Base-by-base conservation (phyloP, 208 protist species). In the Crithidia sp. region DNA sequence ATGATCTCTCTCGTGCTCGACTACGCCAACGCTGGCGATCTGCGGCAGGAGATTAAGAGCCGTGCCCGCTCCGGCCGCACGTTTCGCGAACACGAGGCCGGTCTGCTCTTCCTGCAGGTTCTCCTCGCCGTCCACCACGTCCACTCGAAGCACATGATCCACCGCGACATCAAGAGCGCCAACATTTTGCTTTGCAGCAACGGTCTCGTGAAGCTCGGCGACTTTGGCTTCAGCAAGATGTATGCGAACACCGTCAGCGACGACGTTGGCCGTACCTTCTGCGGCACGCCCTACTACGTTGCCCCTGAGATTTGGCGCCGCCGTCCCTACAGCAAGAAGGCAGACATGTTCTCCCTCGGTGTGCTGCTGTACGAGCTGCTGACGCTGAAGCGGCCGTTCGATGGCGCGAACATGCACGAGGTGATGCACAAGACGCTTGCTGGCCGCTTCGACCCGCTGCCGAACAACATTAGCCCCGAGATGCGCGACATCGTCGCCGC, bases 301-400 rank as follows among this genome's bases (percentile, higher is more conserved):
- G 84, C 92, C 10, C 96, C 96, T 14, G 95, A 98, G 82, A 89
- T 98, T 49, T 98, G 90, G 85, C 84, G 89, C 43, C 79, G 93
- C 62, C 87, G 92, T 60, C 89, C 90, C n/a, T 98, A 98, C 78
- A 92, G 95, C 79, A 90, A 92, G 72, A 98, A 98, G 84, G 81
- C 82, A 12, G 96, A 98, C 75, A 87, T 98, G 76, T 98, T 97
- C 85, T 89, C 92, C 5, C 78, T 98, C 17, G 93, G 93, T 52
- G 88, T 92, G 9, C 70, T 96, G 2, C 79, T 97, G 57, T 96
- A 96, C 81, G 93, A 97, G 73, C 63, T 97, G 71, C 77, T 95
- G 41, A 91, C 91, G 44, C 73, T 95, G 57, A 91, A 91, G 78
- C 88, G 85, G 19, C 90, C 93, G 7, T 95, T 95, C 67, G 80